A percentile compares a stretch with the other conserved stretches of the same genome.
phyloP scores from a whole-genome alignment of 2,329 filamentous ascomycete species.

The Ramularia collo-cygni region DNA sequence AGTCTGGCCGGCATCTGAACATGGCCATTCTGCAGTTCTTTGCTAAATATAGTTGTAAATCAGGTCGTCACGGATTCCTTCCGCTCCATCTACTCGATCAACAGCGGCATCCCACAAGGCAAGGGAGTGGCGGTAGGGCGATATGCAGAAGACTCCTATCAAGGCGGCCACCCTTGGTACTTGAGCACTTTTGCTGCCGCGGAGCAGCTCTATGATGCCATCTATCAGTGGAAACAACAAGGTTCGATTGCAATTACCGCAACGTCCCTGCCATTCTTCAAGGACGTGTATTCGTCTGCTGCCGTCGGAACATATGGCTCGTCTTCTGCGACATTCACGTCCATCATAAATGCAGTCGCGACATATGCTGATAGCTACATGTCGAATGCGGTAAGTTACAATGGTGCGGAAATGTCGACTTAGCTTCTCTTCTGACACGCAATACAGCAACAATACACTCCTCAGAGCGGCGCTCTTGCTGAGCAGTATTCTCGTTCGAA shows the following conservation, averaged over 20 bases:
- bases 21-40: too few relatives aligned
- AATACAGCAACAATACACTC: constrained; percentile 39
- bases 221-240: constrained; percentile 61
- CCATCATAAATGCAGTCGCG: constrained; percentile 54
- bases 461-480: constrained; percentile 55
- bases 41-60: too few relatives aligned
- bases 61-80: constrained; percentile 62
- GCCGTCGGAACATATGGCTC: constrained; percentile 59
- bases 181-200: constrained; percentile 69
- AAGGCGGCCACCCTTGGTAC: constrained; percentile 40
- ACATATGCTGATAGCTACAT: constrained; percentile 56
- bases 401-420: not conserved
- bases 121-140: constrained; percentile 45
- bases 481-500: constrained; percentile 57
- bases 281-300: constrained; percentile 52
- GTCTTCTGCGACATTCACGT: constrained; percentile 24
- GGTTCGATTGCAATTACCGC: constrained; percentile 59
- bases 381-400: constrained; percentile 22
- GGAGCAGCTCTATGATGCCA: constrained; percentile 70
- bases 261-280: constrained; percentile 47
- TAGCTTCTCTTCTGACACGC: constrained; percentile 1
- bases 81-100: constrained; percentile 62
- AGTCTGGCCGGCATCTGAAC: too few relatives aligned
- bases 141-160: constrained; percentile 57
- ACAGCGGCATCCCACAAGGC: constrained; percentile 55